phyloP scores from a whole-genome alignment of 139 green algal species.

The Coelastrella sp. region DNA sequence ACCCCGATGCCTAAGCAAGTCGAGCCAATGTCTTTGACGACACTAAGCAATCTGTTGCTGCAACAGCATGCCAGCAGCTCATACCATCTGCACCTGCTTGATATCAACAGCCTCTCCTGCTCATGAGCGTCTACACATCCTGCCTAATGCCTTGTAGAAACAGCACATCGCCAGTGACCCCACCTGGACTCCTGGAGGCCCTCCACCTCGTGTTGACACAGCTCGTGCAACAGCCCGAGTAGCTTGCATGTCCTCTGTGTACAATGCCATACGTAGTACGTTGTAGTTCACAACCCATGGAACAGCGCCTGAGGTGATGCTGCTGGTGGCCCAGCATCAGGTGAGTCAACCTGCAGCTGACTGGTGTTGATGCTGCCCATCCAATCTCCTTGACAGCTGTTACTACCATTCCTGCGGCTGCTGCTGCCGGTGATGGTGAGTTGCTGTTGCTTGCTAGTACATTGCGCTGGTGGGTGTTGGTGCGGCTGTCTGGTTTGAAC shows the following conservation, averaged over 20 bases:
- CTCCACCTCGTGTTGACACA: slow-evolving; percentile 79
- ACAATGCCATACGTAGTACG: slow-evolving; percentile 71
- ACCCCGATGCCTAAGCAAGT: no score
- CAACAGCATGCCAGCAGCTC: no score
- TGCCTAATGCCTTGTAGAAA: not conserved
- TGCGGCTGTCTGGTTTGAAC: no score
- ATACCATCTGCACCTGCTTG: no score
- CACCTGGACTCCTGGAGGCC: slow-evolving; percentile 74
- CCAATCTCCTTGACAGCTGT: not conserved
- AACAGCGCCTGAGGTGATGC: slow-evolving; percentile 60
- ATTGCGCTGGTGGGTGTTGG: no score
- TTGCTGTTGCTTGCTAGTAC: no score
- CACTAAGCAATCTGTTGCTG: no score
- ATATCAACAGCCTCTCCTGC: no score
- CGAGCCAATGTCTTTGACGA: no score
- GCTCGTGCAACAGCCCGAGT: slow-evolving; percentile 61
- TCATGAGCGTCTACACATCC: no score
- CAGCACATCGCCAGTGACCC: not conserved
- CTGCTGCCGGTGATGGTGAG: no score
- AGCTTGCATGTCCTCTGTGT: slow-evolving; percentile 53
- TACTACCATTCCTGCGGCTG: not conserved
- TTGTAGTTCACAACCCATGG: slow-evolving; percentile 91
- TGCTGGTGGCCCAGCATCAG: slow-evolving; percentile 23
- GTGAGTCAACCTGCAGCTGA: not conserved
- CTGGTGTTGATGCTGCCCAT: not conserved